A percentile compares a stretch with the other conserved stretches of the same genome.
phyloP scores from a whole-genome alignment of 176 grass and related monocot genomes.

The Cymbopogon citratus region DNA sequence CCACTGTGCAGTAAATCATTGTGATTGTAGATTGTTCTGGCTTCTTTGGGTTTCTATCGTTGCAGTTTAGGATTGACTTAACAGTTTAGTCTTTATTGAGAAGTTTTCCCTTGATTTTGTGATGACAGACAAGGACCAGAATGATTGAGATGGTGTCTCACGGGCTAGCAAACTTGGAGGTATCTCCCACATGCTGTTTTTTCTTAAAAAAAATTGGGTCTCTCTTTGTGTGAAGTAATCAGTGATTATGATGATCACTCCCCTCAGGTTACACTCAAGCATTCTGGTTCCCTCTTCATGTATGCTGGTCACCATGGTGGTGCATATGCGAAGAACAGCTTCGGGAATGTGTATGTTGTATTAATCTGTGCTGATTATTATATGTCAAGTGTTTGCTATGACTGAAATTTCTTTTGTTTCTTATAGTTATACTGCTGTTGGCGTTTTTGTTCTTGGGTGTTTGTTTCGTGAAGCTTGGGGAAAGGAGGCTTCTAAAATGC shows the following conservation, averaged over 20 bases:
- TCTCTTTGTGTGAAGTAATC: neutral
- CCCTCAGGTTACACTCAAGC: conserved; percentile 81
- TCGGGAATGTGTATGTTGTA: conserved; percentile 69
- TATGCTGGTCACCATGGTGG: conserved; percentile 84
- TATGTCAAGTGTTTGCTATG: neutral
- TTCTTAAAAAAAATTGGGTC: neutral
- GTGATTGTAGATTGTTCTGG: too few species aligned
- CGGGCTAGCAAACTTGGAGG: conserved; percentile 80
- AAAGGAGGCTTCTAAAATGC: conserved; percentile 72
- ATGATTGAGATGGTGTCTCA: conserved; percentile 91
- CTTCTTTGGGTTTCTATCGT: neutral
- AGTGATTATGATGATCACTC: neutral
- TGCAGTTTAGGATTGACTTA: conserved; percentile 4
- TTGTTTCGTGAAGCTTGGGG: conserved; percentile 90
- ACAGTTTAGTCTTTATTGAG: neutral
- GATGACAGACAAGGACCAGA: conserved; percentile 57
- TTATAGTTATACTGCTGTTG: conserved; percentile 80
- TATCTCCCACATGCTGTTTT: conserved; percentile 27
- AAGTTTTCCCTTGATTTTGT: conserved; percentile 1
- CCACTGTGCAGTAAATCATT: too few species aligned
- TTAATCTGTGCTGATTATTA: conserved; percentile 9
- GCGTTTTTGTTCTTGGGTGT: conserved; percentile 79
- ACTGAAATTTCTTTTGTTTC: conserved; percentile 27
- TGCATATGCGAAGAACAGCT: conserved; percentile 97
- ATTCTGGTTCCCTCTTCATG: conserved; percentile 96